Evolutionary conservation across 129 eudicot genomes (phyloP).

Genomic region (Daucus carota): DH1_v3.0 NC_030383.2:3953001-3953500

Average conservation of each 20-base stretch:
- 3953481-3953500: background rate
- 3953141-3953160: slow-evolving; percentile 34
- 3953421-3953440: slow-evolving; percentile 84
- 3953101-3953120: background rate
- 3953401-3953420: slow-evolving; percentile 55
- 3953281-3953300: slow-evolving; percentile 56
- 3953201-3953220: slow-evolving; percentile 90
- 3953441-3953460: slow-evolving; percentile 55
- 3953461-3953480: background rate
- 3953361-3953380: slow-evolving; percentile 67
- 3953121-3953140: background rate
- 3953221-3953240: slow-evolving; percentile 82
- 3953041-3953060: background rate
- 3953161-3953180: slow-evolving; percentile 74
- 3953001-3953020: slow-evolving; percentile 78
- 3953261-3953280: slow-evolving; percentile 64
- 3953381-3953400: slow-evolving; percentile 52
- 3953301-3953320: slow-evolving; percentile 70
- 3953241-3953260: slow-evolving; percentile 61
- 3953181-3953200: slow-evolving; percentile 81
- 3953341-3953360: slow-evolving; percentile 63
- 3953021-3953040: slow-evolving; percentile 45
- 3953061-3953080: background rate
- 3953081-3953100: background rate
- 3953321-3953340: slow-evolving; percentile 85